These are phyloP conservation scores for Inonotus hispidus DNA, from an alignment of 1,284 basidiomycete genomes.

Conservation along the genomic window DNA sequence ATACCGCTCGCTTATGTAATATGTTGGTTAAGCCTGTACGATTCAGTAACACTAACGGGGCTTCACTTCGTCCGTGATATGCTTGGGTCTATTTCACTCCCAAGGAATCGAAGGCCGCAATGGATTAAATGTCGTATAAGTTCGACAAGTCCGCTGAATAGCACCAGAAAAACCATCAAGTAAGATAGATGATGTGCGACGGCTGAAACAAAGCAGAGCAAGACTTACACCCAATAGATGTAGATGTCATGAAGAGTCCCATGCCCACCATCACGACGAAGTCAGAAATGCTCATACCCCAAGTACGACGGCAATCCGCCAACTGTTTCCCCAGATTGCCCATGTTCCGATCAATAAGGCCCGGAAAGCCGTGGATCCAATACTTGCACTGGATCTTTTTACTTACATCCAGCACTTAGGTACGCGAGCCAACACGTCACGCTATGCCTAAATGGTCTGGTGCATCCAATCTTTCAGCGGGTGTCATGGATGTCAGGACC, in stretches of 20 bases:
- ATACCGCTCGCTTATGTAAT: no score
- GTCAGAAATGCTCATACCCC: not conserved
- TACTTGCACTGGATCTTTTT: no score
- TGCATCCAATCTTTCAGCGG: not conserved
- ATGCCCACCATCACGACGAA: conserved; percentile 1
- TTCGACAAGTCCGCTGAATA: no score
- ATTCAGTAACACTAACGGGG: no score
- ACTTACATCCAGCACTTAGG: conserved; percentile 8
- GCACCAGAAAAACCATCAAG: no score
- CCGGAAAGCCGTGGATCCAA: not conserved
- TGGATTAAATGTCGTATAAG: no score
- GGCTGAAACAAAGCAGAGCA: no score
- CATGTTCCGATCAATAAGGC: conserved; percentile 6
- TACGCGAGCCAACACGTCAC: conserved; percentile 2
- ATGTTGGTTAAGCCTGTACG: no score
- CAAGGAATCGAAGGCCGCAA: no score
- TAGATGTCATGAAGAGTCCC: conserved; percentile 6
- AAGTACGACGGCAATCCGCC: not conserved
- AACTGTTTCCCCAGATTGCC: not conserved
- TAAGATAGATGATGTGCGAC: no score
- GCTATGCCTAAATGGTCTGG: not conserved
- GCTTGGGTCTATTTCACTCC: no score
- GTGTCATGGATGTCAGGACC: not conserved
- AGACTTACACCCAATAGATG: conserved; percentile 1
- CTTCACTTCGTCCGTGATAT: no score